Evolutionary conservation across 1,284 basidiomycete genomes (phyloP), one percentile per base, ranked within the genome.

Genomic region (Exobasidium rhododendri): DNA sequence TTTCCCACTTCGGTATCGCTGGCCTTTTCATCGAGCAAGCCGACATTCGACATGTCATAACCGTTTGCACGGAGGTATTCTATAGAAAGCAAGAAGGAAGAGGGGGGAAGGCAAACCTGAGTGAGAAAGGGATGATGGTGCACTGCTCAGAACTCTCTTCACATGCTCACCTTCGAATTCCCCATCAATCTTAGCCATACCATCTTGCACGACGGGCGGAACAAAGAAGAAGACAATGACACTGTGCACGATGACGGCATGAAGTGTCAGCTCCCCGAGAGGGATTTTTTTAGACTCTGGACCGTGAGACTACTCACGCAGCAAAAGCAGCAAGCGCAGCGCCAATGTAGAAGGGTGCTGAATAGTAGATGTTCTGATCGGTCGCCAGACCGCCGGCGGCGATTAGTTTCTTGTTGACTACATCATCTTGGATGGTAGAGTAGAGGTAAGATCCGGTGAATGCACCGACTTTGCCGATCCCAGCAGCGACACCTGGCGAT

Each of bases 181-280:
- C 44, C 76, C 81, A 80, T 94, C 91, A 81, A 93, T 91, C 51
- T 85, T 83, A 24, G 81, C 81, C 89, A 94, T 92, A 45, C 88
- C 87, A 69, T 94, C 90, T 31, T 86, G 84, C 20, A 83, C 83
- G 61, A 94, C 84, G 46, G 90, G 88, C 46, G 83, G 84, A 74
- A 97, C 86, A 80, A 91, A 87, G 80, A 90, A 77, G 69, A 87
- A 84, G 0, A 88, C 88, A 69, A 92, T 81, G 5, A 87, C 22
- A 0, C 35, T 40, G 17, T n/a, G n/a, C n/a, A n/a, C n/a, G n/a
- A n/a, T n/a, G n/a, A n/a, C n/a, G n/a, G n/a, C n/a, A n/a, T n/a
- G n/a, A n/a, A n/a, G n/a, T n/a, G n/a, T n/a, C n/a, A n/a, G n/a
- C n/a, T n/a, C n/a, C n/a, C n/a, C n/a, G n/a, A n/a, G n/a, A n/a